Base-by-base conservation (phyloP, 495 filamentous ascomycete species). In the Penicillium daleae region DNA sequence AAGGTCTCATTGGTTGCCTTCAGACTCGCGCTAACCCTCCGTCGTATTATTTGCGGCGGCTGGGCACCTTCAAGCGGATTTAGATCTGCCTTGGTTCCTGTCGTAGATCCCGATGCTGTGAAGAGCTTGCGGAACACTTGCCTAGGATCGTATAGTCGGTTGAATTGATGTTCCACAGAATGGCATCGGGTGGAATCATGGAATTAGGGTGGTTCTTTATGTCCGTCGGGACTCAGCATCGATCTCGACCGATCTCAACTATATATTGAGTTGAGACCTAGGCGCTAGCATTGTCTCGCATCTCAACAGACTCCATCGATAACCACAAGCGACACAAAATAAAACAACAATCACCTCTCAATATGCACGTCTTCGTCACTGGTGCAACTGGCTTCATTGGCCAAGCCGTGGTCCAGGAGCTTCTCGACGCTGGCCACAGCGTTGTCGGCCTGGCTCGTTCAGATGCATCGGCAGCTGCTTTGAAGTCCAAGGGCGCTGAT, bases 371-470 rank as follows among this genome's bases (percentile, higher is more conserved):
- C 65, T 83, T 85, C 59, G 71, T 84, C 44, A 84, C 82, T 22
- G 80, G 81, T 44, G 74, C 78, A 8, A 73, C 76, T 42, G 81
- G 81, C 69, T 81, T 74, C 56, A 73, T 84, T 55, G 82, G 82
- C 64, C 56, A 63, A 29, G 75, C 75, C 7, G 71, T 82, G 13
- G 71, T 78, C 27, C 60, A 78, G 40, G 71, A 82, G 42, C 73
- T 82, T 37, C 67, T 83, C 39, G 33, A 57, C 6, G 58, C 64
- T 24, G 78, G 79, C 21, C 79, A 83, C 63, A 59, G 24, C 1
- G 79, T 85, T 15, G 65, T 76, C 22, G 82, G 69, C 12, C 78
- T 84, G 50, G 76, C 74, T 7, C 79, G 81, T 22, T 75, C 62
- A 13, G 74, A 79, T 1, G 59, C 64, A 22, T 57, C 63, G 29